A percentile compares a stretch with the other conserved stretches of the same genome.
These are phyloP conservation scores for Nitzschia palea DNA, from an alignment of 108 stramenopile genomes.

Conservation along the genomic window DNA sequence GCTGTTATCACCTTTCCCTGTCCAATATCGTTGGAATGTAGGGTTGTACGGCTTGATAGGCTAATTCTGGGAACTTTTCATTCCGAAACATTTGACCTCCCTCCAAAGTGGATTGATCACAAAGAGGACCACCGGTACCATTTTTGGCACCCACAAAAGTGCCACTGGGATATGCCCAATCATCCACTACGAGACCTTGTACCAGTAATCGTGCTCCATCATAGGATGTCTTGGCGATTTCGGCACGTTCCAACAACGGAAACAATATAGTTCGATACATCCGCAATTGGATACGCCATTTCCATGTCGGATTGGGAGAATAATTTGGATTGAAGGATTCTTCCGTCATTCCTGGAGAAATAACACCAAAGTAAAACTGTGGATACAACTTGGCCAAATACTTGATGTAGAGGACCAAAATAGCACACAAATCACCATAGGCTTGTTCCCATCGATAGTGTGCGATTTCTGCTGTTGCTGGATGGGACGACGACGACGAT, in stretches of 20 bases:
- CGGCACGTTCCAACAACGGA: conserved; percentile 1
- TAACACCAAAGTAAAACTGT: conserved; percentile 1
- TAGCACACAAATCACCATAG: conserved; percentile 15
- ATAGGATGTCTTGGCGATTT: conserved; percentile 14
- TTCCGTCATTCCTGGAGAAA: conserved; percentile 26
- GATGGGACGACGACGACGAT: neutral
- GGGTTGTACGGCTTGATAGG: conserved; percentile 3
- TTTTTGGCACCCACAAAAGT: conserved; percentile 19
- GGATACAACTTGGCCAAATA: neutral
- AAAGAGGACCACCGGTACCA: conserved; percentile 26
- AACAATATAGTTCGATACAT: neutral
- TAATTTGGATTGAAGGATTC: conserved; percentile 17
- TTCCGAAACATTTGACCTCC: conserved; percentile 8
- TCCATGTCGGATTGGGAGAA: neutral
- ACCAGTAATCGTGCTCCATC: conserved; percentile 9
- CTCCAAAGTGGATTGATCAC: conserved; percentile 20
- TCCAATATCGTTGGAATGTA: neutral
- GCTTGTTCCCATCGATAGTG: conserved; percentile 11
- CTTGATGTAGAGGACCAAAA: conserved; percentile 18
- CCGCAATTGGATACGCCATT: conserved; percentile 4
- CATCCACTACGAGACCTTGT: neutral
- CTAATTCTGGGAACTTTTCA: neutral
- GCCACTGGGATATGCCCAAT: conserved; percentile 25
- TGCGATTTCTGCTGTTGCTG: neutral
- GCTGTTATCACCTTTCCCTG: too few relatives aligned